phyloP scores from a whole-genome alignment of 495 filamentous ascomycete genomes.

The Cenococcum geophilum region DNA sequence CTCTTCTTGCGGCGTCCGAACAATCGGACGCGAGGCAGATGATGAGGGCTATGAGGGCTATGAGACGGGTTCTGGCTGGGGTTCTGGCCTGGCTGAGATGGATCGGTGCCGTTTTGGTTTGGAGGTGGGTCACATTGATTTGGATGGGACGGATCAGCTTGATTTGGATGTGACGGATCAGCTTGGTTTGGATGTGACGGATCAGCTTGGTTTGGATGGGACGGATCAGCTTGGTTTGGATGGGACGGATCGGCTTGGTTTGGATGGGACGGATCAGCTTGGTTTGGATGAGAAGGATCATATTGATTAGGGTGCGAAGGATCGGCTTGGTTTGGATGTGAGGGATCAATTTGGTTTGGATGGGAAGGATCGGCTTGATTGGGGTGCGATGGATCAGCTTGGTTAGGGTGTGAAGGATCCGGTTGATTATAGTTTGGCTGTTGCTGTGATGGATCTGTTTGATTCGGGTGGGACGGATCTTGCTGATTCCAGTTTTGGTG shows the following conservation, averaged over 20 bases:
- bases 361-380: conserved; percentile 15
- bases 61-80: not conserved
- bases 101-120: conserved; percentile 2
- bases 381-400: conserved; percentile 18
- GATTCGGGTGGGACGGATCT: conserved; percentile 3
- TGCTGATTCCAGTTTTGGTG: not conserved
- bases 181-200: conserved; percentile 5
- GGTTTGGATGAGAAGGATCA: conserved; percentile 7
- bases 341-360: conserved; percentile 14
- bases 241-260: conserved; percentile 7
- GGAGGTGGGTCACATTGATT: conserved; percentile 6
- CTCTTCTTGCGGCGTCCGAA: conserved; percentile 15
- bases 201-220: conserved; percentile 17
- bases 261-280: conserved; percentile 1
- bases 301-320: conserved; percentile 8
- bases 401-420: conserved; percentile 12
- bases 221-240: not conserved
- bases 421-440: conserved; percentile 12
- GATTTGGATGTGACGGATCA: conserved; percentile 6
- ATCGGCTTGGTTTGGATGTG: conserved; percentile 18
- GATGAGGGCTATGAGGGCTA: conserved; percentile 8
- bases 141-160: conserved; percentile 1
- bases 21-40: conserved; percentile 3
- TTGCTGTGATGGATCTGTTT: conserved; percentile 10
- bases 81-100: not conserved